These are phyloP conservation scores for Dionaea muscipula DNA, from an alignment of 179 eudicot genomes.

Conservation along the genomic window DNA sequence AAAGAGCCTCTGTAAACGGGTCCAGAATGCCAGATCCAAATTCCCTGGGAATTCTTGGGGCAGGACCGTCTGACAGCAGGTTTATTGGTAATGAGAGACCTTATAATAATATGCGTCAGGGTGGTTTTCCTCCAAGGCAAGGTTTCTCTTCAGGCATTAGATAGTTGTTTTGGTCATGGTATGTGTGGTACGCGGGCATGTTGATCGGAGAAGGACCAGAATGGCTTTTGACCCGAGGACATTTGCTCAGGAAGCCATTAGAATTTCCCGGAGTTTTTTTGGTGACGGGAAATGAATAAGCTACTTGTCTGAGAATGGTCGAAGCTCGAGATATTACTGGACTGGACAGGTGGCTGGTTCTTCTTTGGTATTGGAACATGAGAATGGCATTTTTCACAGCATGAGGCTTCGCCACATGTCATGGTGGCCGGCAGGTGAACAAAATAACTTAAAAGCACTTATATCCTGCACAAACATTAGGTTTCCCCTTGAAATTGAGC, in stretches of 20 bases:
- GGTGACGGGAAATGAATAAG: constrained; percentile 21
- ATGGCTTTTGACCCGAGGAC: constrained; percentile 12
- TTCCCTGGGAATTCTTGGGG: constrained; percentile 70
- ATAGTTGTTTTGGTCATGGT: constrained; percentile 18
- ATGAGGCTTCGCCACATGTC: background rate
- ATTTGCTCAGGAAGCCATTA: constrained; percentile 15
- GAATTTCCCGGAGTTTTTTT: constrained; percentile 20
- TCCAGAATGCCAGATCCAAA: constrained; percentile 40
- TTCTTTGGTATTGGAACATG: background rate
- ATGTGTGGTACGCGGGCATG: constrained; percentile 10
- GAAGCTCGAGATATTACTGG: constrained; percentile 6
- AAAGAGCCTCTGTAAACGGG: constrained; percentile 36
- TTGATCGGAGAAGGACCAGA: constrained; percentile 4
- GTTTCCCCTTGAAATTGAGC: constrained; percentile 14
- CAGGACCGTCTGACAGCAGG: constrained; percentile 67
- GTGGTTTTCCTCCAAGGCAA: constrained; percentile 43
- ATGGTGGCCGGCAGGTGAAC: constrained; percentile 8
- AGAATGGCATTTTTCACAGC: background rate
- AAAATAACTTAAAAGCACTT: constrained; percentile 10
- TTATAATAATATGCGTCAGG: constrained; percentile 43
- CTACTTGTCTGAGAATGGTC: constrained; percentile 7
- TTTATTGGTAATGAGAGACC: constrained; percentile 37
- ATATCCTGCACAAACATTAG: too few species aligned
- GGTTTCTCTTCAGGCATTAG: constrained; percentile 45
- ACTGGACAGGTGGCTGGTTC: constrained; percentile 14